Conservation (phyloP, 208 protist genomes). For the Wallacemonas collosoma region DNA sequence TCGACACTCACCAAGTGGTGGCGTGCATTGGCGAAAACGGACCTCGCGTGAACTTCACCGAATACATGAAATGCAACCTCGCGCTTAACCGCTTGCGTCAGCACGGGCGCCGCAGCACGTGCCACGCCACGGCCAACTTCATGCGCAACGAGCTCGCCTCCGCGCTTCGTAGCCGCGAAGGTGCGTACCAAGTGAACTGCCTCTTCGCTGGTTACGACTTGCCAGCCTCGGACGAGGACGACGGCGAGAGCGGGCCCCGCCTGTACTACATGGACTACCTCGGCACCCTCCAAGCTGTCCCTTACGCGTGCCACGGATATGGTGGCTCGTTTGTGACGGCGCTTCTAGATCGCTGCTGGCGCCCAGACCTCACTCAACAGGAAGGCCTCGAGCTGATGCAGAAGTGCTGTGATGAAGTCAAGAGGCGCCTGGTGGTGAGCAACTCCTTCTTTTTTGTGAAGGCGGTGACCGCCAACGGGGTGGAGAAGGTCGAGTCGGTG, state of each 20-base stretch:
- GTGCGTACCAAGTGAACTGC: slow-evolving; percentile 89
- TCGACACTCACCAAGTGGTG: slow-evolving; percentile 90
- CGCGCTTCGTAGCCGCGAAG: slow-evolving; percentile 82
- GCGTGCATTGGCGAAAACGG: slow-evolving; percentile 90
- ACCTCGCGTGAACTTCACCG: slow-evolving; percentile 92
- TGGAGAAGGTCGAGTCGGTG: slow-evolving; percentile 72
- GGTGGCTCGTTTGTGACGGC: slow-evolving; percentile 89
- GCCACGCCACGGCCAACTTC: slow-evolving; percentile 84
- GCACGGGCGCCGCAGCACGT: slow-evolving; percentile 82
- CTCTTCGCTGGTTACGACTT: slow-evolving; percentile 93
- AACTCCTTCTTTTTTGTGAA: slow-evolving; percentile 92
- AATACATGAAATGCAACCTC: slow-evolving; percentile 94
- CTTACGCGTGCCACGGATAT: slow-evolving; percentile 95
- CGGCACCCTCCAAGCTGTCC: slow-evolving; percentile 88
- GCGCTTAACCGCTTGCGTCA: slow-evolving; percentile 83
- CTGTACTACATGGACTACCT: slow-evolving; percentile 97
- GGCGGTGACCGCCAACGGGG: slow-evolving; percentile 86
- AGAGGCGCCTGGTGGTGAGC: slow-evolving; percentile 89
- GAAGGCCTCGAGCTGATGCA: slow-evolving; percentile 93
- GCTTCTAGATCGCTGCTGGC: slow-evolving; percentile 90
- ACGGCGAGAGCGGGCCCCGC: slow-evolving; percentile 48
- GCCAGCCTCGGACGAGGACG: slow-evolving; percentile 68
- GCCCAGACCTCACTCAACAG: slow-evolving; percentile 89
- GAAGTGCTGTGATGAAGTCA: slow-evolving; percentile 93
- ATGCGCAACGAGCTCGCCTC: slow-evolving; percentile 86